Base-by-base conservation (phyloP, 2,329 filamentous ascomycete genomes). In the Epichloe bromicola region DNA sequence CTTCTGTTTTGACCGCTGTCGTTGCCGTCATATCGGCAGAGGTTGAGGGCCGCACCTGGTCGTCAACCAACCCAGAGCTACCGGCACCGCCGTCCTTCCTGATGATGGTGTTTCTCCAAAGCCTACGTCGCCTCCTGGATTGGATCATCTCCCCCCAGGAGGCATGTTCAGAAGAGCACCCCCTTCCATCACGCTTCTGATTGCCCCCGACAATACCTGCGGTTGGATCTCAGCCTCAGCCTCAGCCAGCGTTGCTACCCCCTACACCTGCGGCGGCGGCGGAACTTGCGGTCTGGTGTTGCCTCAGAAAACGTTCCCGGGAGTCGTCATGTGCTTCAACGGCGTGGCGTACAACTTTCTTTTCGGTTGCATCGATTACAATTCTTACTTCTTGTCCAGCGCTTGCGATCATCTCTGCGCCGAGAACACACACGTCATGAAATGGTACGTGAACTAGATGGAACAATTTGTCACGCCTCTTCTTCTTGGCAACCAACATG, bases 141-240 rank as follows among this genome's bases (percentile, higher is more conserved):
- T 66, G 30, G 59, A 61, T n/a, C 64, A 67, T 17, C 12, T 57
- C 69, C 12, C 59, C 56, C 60, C 55, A 4, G 12, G 17, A n/a
- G 20, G 11, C 33, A 20, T 52, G 19, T 42, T 43, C 33, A 34
- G 37, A 5, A 14, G 30, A 41, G 48, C 44, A 17, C 4, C 17
- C 5, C 19, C 34, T 15, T 33, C 23, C 4, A 15, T 30, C 17
- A 30, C 40, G 40, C 50, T 36, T 62, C 34, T 65, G 53, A 58
- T 72, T 50, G 74, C 67, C 11, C 70, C 71, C 1, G 73, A 76
- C 57, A 73, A 74, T 53, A 75, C 71, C 0, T 78, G 75, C 53
- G 75, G 74, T 55, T 78, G 67, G 57, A 60, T 77, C 39, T 65
- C 64, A n/a, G n/a, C n/a, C n/a, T n/a, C n/a, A n/a, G n/a, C n/a